phyloP scores from a whole-genome alignment of 225 moss, liverwort and hornwort genomes.

The Marchantia polymorpha region DNA sequence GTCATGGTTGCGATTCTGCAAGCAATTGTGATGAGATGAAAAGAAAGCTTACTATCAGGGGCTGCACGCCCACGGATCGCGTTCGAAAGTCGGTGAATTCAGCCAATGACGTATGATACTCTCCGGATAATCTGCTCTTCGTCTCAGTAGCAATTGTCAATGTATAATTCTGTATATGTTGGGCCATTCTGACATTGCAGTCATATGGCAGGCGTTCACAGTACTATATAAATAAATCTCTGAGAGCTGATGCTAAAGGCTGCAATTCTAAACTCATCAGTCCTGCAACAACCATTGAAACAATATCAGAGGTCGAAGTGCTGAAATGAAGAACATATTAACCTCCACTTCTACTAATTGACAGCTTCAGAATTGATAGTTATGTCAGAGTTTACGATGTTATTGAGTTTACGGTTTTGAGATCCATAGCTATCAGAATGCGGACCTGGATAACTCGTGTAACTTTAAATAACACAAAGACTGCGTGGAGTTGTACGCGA shows the following conservation, averaged over 20 bases:
- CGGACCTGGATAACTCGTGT: too few relatives aligned
- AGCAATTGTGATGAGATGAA: not conserved
- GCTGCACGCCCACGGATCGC: conserved; percentile 15
- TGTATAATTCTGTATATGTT: conserved; percentile 14
- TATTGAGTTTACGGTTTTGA: too few relatives aligned
- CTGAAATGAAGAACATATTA: too few relatives aligned
- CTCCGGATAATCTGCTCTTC: conserved; percentile 2
- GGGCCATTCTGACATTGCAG: conserved; percentile 17
- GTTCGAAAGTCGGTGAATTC: conserved; percentile 20
- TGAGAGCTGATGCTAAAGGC: conserved; percentile 8
- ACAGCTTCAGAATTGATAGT: too few relatives aligned
- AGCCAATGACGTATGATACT: conserved; percentile 1
- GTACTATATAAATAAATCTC: conserved; percentile 7
- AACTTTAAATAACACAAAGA: not conserved
- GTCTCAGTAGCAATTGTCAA: conserved; percentile 2
- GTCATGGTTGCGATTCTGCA: too few relatives aligned
- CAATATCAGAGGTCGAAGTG: not conserved
- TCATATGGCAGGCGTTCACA: not conserved
- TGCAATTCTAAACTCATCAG: conserved; percentile 3
- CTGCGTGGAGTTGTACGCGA: not conserved
- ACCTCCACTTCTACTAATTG: too few relatives aligned
- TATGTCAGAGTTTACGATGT: too few relatives aligned
- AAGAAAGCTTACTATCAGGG: conserved; percentile 1
- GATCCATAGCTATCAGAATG: too few relatives aligned
- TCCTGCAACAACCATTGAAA: not conserved